These are phyloP conservation scores for Acanthamoeba sp. DNA, from an alignment of 208 protist genomes.

Conservation along the genomic window DNA sequence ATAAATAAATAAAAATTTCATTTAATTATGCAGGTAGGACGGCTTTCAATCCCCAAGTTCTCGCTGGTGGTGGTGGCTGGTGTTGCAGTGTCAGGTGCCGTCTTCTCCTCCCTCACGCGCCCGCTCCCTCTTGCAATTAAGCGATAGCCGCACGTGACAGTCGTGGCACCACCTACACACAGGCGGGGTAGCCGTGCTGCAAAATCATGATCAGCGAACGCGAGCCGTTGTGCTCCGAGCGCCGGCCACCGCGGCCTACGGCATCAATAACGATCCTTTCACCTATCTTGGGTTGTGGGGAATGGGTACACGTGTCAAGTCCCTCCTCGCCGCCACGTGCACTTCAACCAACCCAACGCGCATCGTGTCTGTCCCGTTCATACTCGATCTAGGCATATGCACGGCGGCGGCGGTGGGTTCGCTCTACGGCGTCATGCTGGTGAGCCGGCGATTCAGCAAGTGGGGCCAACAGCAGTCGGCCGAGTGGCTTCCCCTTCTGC, in stretches of 20 bases:
- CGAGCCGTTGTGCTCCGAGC: not conserved
- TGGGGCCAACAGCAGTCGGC: not conserved
- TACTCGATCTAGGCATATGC: not conserved
- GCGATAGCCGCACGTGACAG: not conserved
- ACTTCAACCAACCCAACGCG: not conserved
- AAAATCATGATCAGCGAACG: not conserved
- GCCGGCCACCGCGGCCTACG: conserved; percentile 5
- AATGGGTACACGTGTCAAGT: not conserved
- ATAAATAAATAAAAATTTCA: not conserved
- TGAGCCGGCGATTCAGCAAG: not conserved
- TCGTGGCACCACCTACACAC: not conserved
- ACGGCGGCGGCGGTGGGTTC: conserved; percentile 6
- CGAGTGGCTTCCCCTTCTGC: not conserved
- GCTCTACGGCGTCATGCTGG: conserved; percentile 18
- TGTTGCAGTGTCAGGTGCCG: not conserved
- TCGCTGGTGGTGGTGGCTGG: not conserved
- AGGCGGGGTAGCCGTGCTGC: not conserved
- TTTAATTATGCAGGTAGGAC: not conserved
- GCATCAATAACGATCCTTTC: conserved; percentile 8
- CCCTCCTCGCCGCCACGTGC: not conserved
- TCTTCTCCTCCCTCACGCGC: not conserved
- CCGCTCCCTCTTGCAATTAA: not conserved
- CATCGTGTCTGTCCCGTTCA: not conserved
- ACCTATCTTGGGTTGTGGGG: conserved; percentile 21
- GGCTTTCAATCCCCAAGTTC: conserved; percentile 10